Conservation (phyloP, 2,329 filamentous ascomycete species). For the Venturia oleaginea region DNA sequence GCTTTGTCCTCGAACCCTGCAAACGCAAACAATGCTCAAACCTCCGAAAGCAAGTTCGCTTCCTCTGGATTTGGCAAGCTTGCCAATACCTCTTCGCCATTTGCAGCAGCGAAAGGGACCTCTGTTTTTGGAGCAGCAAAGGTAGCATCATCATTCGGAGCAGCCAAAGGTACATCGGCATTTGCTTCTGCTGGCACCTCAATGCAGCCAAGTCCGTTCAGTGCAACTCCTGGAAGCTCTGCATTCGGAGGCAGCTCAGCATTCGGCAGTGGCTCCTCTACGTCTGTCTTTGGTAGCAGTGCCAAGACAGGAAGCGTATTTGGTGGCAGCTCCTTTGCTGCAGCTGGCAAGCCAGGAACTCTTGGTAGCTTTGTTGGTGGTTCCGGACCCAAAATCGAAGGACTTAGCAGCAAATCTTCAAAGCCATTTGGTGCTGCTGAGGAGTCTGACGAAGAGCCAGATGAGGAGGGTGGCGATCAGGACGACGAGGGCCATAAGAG, state of each 20-base stretch:
- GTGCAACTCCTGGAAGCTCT: slow-evolving; percentile 18
- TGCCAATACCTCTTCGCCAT: slow-evolving; percentile 23
- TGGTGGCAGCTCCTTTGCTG: slow-evolving; percentile 16
- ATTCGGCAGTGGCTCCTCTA: slow-evolving; percentile 29
- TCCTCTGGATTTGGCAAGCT: slow-evolving; percentile 13
- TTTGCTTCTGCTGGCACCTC: slow-evolving; percentile 15
- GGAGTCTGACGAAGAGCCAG: slow-evolving; percentile 47
- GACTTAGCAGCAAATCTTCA: slow-evolving; percentile 49
- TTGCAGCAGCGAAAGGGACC: slow-evolving; percentile 24
- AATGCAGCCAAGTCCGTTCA: slow-evolving; percentile 20
- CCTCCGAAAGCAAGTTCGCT: slow-evolving; percentile 16
- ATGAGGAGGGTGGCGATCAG: slow-evolving; percentile 26
- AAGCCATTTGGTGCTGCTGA: slow-evolving; percentile 72
- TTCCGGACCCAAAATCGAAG: slow-evolving; percentile 37
- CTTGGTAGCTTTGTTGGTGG: slow-evolving; percentile 62
- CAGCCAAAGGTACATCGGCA: slow-evolving; percentile 3
- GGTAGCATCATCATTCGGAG: slow-evolving; percentile 15
- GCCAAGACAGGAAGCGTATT: slow-evolving; percentile 23
- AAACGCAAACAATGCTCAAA: background rate
- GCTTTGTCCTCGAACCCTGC: slow-evolving; percentile 23
- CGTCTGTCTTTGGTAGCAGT: slow-evolving; percentile 35
- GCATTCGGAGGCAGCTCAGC: slow-evolving; percentile 25
- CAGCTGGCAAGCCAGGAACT: slow-evolving; percentile 23
- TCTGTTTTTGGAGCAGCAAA: slow-evolving; percentile 25
- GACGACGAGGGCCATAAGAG: slow-evolving; percentile 18